Base-by-base conservation (phyloP, 2,329 filamentous ascomycete genomes). In the Verticillium tricorpus region DNA sequence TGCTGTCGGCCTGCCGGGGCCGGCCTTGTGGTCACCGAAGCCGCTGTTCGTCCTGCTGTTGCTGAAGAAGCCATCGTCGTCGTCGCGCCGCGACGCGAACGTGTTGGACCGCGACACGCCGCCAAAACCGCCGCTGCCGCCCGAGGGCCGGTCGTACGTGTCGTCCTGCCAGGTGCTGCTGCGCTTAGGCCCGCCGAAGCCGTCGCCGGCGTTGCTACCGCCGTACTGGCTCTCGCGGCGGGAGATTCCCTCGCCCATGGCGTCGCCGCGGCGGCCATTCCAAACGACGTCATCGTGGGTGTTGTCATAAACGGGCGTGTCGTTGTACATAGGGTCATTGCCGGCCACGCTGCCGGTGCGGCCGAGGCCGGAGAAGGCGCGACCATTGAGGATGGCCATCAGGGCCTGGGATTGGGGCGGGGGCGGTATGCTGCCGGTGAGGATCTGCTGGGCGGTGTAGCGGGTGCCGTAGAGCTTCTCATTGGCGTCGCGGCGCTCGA, bases 401-500 rank as follows among this genome's bases (percentile, higher is more conserved):
- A 99, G 85, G 14, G 94, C 91, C 55, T 91, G 90, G 2, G 95
- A 92, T 62, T 91, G 89, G 0, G 90, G 86, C 1, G 95, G 94
- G 1, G 93, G 86, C 52, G 87, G 84, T 45, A 98, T 85, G 37
- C 84, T 82, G 37, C 95, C 95, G 61, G 85, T 86, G 40, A 99
- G 85, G 55, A 99, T 85, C 73, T 97, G 90, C 65, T 83, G 81
- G 15, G 95, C 95, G 9, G 91, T 93, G 75, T 91, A 85, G 64
- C 90, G 87, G 62, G 89, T 86, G 65, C 92, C 91, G 75, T 99
- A 99, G 64, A 99, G 85, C 78, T 96, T 97, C 78, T 97, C 91
- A 73, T 99, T 99, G 69, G 95, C 95, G 76, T 99, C 95, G 78
- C 93, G 90, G 66, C 95, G 87, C 79, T 99, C 95, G 66, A 98